Evolutionary conservation across 1,284 basidiomycete species (phyloP).

Genomic region (Gomphus sp.): DNA sequence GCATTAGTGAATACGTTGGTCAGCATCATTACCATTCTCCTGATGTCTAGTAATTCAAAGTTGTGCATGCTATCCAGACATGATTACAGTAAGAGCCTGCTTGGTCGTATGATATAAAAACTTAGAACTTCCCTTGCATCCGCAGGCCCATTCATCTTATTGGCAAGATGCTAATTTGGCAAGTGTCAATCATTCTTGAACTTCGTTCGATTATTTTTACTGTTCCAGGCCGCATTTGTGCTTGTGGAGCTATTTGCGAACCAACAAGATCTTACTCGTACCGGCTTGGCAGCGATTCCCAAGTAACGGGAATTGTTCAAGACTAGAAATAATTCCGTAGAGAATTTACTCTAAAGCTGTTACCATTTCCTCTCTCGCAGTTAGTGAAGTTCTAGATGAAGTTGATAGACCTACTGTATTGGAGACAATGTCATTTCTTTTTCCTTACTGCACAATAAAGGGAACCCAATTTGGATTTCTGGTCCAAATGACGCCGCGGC

Average conservation of each 20-base stretch:
- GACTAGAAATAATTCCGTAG: neutral
- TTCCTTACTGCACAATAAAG: too few species aligned
- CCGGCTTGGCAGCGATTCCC: slow-evolving; percentile 13
- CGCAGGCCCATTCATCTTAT: slow-evolving; percentile 21
- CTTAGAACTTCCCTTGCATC: neutral
- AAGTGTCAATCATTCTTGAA: neutral
- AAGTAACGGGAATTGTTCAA: neutral
- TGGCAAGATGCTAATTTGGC: slow-evolving; percentile 20
- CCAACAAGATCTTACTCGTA: slow-evolving; percentile 20
- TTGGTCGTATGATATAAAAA: neutral
- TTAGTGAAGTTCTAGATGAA: neutral
- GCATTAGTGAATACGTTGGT: slow-evolving; percentile 21
- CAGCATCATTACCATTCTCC: neutral
- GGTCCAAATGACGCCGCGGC: neutral
- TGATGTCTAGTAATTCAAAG: neutral
- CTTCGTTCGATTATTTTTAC: neutral
- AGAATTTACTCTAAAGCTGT: neutral
- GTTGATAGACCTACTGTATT: neutral
- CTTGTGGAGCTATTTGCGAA: slow-evolving; percentile 22
- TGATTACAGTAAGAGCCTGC: slow-evolving; percentile 18
- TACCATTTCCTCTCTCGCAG: too few species aligned
- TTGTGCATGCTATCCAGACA: slow-evolving; percentile 13
- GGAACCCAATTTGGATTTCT: too few species aligned
- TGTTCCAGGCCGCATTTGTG: slow-evolving; percentile 18
- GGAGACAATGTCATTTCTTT: too few species aligned